Percentiles rank a stretch among this genome's conserved stretches.
phyloP scores from a whole-genome alignment of 73 alveolate genomes.

The Blepharisma japonicum region DNA sequence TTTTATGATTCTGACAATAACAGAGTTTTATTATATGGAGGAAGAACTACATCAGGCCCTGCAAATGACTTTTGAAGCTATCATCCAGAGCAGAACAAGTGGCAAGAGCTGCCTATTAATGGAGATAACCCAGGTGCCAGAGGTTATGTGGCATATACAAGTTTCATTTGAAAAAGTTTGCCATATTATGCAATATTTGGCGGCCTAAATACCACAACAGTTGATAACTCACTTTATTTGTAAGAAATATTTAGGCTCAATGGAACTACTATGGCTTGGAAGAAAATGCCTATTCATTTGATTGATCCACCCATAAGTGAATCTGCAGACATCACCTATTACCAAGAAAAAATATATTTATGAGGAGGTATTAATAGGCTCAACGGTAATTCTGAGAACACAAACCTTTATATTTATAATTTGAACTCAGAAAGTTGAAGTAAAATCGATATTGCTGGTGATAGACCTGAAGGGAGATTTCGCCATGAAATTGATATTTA shows the following conservation, averaged over 20 bases:
- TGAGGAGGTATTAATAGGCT: too few relatives aligned
- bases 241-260: conserved; percentile 3
- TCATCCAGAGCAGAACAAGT: not conserved
- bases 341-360: too few relatives aligned
- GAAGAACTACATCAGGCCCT: conserved; percentile 7
- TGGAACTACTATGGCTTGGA: not conserved
- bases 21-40: not conserved
- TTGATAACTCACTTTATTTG: not conserved
- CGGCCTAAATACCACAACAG: not conserved
- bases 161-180: not conserved
- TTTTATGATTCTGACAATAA: not conserved
- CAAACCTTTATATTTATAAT: too few relatives aligned
- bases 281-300: not conserved
- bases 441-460: too few relatives aligned
- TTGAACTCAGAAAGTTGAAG: too few relatives aligned
- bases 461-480: too few relatives aligned
- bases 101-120: not conserved
- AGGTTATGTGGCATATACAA: not conserved
- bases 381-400: too few relatives aligned
- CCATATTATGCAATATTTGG: not conserved
- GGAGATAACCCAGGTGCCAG: not conserved
- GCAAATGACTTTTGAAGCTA: conserved; percentile 1
- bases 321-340: too few relatives aligned
- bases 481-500: too few relatives aligned
- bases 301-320: too few relatives aligned